phyloP scores from a whole-genome alignment of 2,329 filamentous ascomycete species.

The Pseudocercospora pini-densiflorae region DNA sequence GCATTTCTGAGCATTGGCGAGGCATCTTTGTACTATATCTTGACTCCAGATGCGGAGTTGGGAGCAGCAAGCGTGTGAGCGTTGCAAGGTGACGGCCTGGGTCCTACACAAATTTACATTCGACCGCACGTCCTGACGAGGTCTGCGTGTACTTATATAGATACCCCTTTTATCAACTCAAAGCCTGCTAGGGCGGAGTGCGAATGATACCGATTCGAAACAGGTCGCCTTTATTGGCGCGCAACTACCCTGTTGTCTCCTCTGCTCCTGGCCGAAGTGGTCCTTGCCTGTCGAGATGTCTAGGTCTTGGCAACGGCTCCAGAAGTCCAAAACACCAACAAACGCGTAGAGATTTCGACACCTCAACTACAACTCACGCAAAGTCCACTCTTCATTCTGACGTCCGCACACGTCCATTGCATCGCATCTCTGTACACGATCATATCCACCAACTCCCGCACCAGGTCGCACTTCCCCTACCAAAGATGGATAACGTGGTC shows the following conservation, averaged over 20 bases:
- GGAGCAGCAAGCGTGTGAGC: background rate
- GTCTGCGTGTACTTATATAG: conserved; percentile 4
- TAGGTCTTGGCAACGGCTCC: background rate
- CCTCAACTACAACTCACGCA: too few relatives aligned
- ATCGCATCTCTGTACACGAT: too few relatives aligned
- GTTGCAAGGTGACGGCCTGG: background rate
- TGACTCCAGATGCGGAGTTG: background rate
- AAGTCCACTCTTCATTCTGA: too few relatives aligned
- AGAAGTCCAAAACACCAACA: too few relatives aligned
- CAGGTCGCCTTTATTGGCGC: background rate
- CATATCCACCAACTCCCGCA: too few relatives aligned
- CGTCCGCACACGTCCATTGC: too few relatives aligned
- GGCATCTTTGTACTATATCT: background rate
- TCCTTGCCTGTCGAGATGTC: background rate
- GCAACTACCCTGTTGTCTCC: background rate
- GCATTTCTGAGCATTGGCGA: background rate
- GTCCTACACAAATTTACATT: background rate
- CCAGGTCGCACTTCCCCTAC: too few relatives aligned
- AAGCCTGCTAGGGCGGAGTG: background rate
- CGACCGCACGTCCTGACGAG: background rate
- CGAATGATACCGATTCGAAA: background rate
- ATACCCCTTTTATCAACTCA: background rate
- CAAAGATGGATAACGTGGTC: too few relatives aligned
- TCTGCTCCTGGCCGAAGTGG: background rate
- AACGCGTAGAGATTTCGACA: too few relatives aligned